Conservation (phyloP, 306 rosid species). For the Dryas octopetala region DNA sequence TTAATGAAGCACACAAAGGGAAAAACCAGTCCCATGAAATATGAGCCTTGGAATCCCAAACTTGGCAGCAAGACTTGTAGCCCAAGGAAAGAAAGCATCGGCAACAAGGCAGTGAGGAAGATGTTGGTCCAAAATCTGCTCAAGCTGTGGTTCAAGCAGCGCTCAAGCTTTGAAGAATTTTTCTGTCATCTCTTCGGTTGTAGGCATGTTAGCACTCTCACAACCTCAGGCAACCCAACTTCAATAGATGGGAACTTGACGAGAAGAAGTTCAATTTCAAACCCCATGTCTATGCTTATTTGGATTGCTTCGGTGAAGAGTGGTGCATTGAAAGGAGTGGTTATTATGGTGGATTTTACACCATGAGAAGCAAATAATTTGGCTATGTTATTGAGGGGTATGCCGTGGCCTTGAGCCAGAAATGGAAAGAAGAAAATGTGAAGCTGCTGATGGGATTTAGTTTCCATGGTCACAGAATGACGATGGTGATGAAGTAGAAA, state of each 20-base stretch:
- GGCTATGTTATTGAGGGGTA: conserved; percentile 29
- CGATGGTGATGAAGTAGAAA: not conserved
- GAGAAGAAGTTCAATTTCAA: not conserved
- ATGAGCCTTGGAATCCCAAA: conserved; percentile 14
- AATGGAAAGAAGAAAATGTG: conserved; percentile 21
- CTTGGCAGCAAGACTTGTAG: conserved; percentile 14
- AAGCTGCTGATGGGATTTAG: not conserved
- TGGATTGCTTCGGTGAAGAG: not conserved
- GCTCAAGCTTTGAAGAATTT: not conserved
- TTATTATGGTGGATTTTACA: conserved; percentile 18
- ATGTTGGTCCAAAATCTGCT: not conserved
- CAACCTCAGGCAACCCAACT: conserved; percentile 35
- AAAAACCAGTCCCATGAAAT: conserved; percentile 23
- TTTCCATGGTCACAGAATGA: conserved; percentile 3
- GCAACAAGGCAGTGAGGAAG: conserved; percentile 10
- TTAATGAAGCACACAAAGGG: not conserved
- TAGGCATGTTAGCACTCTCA: conserved; percentile 22
- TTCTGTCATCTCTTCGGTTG: not conserved
- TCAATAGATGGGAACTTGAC: not conserved
- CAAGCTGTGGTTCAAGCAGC: conserved; percentile 2
- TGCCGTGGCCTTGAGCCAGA: conserved; percentile 26
- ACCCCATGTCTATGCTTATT: not conserved
- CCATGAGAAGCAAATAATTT: conserved; percentile 14
- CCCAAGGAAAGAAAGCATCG: not conserved
- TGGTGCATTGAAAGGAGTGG: conserved; percentile 15